A percentile compares a stretch with the other conserved stretches of the same genome.
Evolutionary conservation across 257 asterid species (phyloP).

Genomic region (Salvia splendens): DNA sequence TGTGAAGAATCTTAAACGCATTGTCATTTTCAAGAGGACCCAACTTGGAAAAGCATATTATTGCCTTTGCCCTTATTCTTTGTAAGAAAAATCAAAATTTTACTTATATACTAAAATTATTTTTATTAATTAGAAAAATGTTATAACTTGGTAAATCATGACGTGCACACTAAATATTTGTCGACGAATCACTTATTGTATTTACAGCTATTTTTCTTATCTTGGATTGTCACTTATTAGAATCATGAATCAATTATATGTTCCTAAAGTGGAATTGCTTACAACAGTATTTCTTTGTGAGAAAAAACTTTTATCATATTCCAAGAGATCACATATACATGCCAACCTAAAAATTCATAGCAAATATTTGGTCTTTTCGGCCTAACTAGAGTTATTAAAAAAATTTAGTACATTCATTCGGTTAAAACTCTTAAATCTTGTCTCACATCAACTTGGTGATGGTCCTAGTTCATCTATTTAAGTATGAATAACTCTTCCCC

Average conservation of each 20-base stretch:
- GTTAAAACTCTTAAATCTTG: too few relatives aligned
- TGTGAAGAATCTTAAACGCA: slow-evolving; percentile 42
- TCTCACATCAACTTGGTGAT: too few relatives aligned
- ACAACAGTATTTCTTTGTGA: too few relatives aligned
- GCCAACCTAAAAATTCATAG: too few relatives aligned
- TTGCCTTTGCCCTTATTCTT: slow-evolving; percentile 27
- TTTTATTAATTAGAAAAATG: slow-evolving; percentile 29
- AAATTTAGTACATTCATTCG: too few relatives aligned
- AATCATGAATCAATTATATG: slow-evolving; percentile 6
- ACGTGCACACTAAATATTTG: slow-evolving; percentile 50
- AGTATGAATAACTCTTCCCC: too few relatives aligned
- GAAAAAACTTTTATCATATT: too few relatives aligned
- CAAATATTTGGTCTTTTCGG: too few relatives aligned
- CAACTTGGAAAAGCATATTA: slow-evolving; percentile 28
- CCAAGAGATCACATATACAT: too few relatives aligned
- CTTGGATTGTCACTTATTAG: not conserved
- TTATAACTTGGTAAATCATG: slow-evolving; percentile 42
- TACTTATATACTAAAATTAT: slow-evolving; percentile 9
- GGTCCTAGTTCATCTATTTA: too few relatives aligned
- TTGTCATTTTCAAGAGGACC: slow-evolving; percentile 44
- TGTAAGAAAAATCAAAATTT: slow-evolving; percentile 3
- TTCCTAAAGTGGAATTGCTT: too few relatives aligned
- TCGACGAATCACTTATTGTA: not conserved
- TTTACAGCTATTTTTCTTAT: not conserved
- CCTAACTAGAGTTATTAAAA: not conserved